Evolutionary conservation across 305 asterid genomes (phyloP), one percentile per base, ranked within the genome.

Genomic region (Rubia tinctorum): DNA sequence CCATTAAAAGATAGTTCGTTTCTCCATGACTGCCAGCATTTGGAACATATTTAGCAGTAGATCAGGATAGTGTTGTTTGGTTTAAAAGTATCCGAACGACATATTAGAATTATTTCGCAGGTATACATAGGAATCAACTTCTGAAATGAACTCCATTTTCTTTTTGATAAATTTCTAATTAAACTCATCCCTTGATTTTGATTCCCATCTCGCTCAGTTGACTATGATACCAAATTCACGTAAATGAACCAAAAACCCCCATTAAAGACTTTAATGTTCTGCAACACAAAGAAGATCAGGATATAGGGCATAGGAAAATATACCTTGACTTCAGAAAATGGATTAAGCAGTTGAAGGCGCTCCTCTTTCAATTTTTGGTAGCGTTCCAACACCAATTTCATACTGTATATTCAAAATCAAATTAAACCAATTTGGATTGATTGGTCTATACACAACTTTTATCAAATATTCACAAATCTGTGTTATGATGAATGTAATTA

Each of bases 251-350:
- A 27, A 27, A 27, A 27, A 27, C 1, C 1, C 30, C 30, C 30
- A 27, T 27, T 27, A 27, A 27, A 1, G 30, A 27, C 30, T 27
- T 27, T 27, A 1, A 27, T 27, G 30, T 27, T 27, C 39, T 34
- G 39, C 39, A 34, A 34, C 39, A 34, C 39, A 34, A 45, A 45
- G 11, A 45, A 45, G 2, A 8, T 45, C 11, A 60, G 66, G 39
- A 22, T 60, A 9, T 60, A 8, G 37, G 18, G 17, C 20, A 18
- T 8, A 15, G 14, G 25, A 15, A 27, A 82, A 83, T 65, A 17
- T 85, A 86, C 90, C 93, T 89, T 80, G 69, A 86, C 79, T 78
- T 90, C 87, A 14, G 91, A 84, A 53, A 75, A 23, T 66, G 88
- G 82, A 78, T 82, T 83, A 17, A 78, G 76, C 66, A 75, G 76